Percentiles rank a stretch among this genome's conserved stretches.
Conservation (phyloP, 306 rosid species). For the Rosa multiflora region DNA sequence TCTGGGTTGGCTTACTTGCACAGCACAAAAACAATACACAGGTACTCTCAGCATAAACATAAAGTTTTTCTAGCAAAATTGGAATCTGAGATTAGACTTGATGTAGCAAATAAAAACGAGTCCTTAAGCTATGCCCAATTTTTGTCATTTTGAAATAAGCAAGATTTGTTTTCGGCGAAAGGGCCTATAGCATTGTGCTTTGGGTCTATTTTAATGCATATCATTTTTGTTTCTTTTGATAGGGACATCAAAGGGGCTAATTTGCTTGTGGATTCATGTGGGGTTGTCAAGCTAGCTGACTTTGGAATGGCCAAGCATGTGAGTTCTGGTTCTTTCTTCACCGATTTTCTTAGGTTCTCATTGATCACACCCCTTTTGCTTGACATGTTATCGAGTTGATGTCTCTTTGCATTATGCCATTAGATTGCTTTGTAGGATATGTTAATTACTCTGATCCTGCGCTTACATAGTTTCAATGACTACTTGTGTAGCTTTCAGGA, state of each 20-base stretch:
- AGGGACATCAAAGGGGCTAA: slow-evolving; percentile 99
- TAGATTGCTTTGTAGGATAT: slow-evolving; percentile 5
- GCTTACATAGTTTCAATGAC: slow-evolving; percentile 19
- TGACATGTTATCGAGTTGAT: neutral
- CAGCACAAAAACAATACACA: slow-evolving; percentile 80
- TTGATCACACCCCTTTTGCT: slow-evolving; percentile 1
- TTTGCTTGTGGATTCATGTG: slow-evolving; percentile 90
- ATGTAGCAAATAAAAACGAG: neutral
- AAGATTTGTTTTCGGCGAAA: neutral
- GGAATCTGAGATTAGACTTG: neutral
- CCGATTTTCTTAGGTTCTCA: slow-evolving; percentile 14
- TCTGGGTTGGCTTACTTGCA: slow-evolving; percentile 95
- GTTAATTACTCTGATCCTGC: slow-evolving; percentile 3
- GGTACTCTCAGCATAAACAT: slow-evolving; percentile 42
- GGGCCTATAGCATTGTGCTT: slow-evolving; percentile 1
- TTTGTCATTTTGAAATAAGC: slow-evolving; percentile 2
- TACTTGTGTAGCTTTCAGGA: slow-evolving; percentile 71
- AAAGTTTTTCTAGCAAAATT: neutral
- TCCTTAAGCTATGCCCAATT: slow-evolving; percentile 1
- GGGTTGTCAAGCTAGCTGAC: slow-evolving; percentile 96
- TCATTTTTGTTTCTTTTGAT: slow-evolving; percentile 3
- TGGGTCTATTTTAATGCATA: neutral
- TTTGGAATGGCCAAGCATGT: slow-evolving; percentile 99
- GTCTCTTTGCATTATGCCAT: neutral
- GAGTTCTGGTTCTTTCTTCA: slow-evolving; percentile 34